Percentiles rank a stretch among this genome's conserved stretches.
Evolutionary conservation across 2,329 filamentous ascomycete species (phyloP).

Genomic region (Colletotrichum orbiculare): DNA sequence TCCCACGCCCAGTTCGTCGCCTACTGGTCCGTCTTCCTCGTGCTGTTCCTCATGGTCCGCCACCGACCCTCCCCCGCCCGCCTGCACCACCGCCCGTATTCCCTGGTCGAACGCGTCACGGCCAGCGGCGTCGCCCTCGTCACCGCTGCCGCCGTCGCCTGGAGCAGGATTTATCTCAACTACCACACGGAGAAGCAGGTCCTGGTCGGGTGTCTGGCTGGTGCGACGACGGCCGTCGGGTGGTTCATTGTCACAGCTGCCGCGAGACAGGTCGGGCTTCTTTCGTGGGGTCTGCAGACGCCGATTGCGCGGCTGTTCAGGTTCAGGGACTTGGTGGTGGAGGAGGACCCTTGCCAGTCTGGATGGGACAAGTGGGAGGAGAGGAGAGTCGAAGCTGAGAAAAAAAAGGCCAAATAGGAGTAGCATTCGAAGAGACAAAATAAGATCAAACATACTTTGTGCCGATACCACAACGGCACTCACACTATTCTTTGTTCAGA

Average conservation of each 20-base stretch:
- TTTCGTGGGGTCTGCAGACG: constrained; percentile 78
- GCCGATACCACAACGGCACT: no score
- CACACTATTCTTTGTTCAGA: no score
- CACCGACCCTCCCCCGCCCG: constrained; percentile 59
- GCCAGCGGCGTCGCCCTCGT: constrained; percentile 66
- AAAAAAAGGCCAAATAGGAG: constrained; percentile 43
- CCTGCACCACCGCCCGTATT: constrained; percentile 60
- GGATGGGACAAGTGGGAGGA: constrained; percentile 94
- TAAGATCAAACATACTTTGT: no score
- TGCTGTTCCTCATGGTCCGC: constrained; percentile 85
- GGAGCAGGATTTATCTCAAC: constrained; percentile 87
- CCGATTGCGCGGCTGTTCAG: constrained; percentile 74
- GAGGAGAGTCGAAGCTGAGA: constrained; percentile 50
- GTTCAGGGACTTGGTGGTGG: constrained; percentile 84
- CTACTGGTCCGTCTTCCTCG: constrained; percentile 88
- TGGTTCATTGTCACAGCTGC: constrained; percentile 84
- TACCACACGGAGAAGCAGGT: constrained; percentile 95
- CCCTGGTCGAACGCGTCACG: constrained; percentile 68
- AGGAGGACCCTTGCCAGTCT: constrained; percentile 89
- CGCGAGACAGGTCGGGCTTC: constrained; percentile 73
- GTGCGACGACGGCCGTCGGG: constrained; percentile 73
- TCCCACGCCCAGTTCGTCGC: constrained; percentile 96
- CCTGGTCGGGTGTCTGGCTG: constrained; percentile 79
- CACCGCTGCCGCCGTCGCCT: constrained; percentile 76
- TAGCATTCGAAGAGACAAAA: background rate